Percentiles rank a stretch among this genome's conserved stretches.
These are phyloP conservation scores for Calcarisporium arbuscula DNA, from an alignment of 2,329 filamentous ascomycete genomes.

Conservation along the genomic window DNA sequence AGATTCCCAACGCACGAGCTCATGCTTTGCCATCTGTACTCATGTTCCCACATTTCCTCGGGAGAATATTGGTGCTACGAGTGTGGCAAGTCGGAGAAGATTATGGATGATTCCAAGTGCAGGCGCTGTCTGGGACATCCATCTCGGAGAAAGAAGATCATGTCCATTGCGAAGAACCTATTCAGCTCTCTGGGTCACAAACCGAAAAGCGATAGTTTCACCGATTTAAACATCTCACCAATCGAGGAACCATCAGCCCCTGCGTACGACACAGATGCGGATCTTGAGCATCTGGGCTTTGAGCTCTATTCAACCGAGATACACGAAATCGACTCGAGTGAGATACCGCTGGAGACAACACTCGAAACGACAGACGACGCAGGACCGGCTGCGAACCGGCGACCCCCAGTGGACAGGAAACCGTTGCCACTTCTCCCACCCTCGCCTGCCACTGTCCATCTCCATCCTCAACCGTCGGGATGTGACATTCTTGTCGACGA, in stretches of 20 bases:
- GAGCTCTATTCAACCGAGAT: slow-evolving; percentile 47
- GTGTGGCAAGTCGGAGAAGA: slow-evolving; percentile 44
- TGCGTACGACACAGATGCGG: slow-evolving; percentile 20
- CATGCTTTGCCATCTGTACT: slow-evolving; percentile 47
- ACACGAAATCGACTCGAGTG: slow-evolving; percentile 45
- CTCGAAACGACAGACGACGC: slow-evolving; percentile 19
- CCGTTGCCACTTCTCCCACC: slow-evolving; percentile 15
- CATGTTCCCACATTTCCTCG: slow-evolving; percentile 39
- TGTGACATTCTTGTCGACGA: too few species aligned
- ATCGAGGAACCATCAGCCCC: too few species aligned
- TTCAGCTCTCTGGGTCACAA: slow-evolving; percentile 47
- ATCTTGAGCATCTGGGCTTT: slow-evolving; percentile 40
- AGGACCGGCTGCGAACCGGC: slow-evolving; percentile 9
- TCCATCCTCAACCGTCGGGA: slow-evolving; percentile 8
- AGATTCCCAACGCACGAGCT: slow-evolving; percentile 44
- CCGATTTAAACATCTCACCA: too few species aligned
- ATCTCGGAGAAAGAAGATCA: slow-evolving; percentile 44
- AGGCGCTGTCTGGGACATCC: slow-evolving; percentile 43
- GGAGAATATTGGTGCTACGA: slow-evolving; percentile 53
- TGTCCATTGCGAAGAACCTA: slow-evolving; percentile 47
- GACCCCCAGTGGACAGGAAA: slow-evolving; percentile 6
- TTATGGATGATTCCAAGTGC: slow-evolving; percentile 46
- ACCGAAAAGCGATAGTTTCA: slow-evolving; percentile 26
- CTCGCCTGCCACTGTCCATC: slow-evolving; percentile 11
- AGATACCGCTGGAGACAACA: slow-evolving; percentile 28